A percentile compares a stretch with the other conserved stretches of the same genome.
phyloP scores from a whole-genome alignment of 495 filamentous ascomycete genomes.

The Elasticomyces elasticus region DNA sequence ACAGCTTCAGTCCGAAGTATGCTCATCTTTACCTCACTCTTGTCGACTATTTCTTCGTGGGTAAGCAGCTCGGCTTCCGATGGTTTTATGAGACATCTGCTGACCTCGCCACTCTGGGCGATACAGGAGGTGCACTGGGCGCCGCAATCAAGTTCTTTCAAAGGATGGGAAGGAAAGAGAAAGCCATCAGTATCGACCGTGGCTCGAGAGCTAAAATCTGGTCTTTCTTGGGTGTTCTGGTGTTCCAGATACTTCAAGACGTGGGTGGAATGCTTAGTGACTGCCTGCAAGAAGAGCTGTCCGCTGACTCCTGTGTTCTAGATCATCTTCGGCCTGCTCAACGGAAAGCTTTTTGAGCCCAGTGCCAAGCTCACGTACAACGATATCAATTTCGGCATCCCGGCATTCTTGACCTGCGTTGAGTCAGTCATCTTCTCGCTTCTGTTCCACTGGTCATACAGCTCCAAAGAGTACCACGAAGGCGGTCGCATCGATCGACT shows the following conservation, averaged over 20 bases:
- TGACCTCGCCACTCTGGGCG: no score
- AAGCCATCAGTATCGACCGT: slow-evolving; percentile 4
- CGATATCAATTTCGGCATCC: slow-evolving; percentile 20
- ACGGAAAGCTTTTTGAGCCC: slow-evolving; percentile 16
- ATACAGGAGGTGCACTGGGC: slow-evolving; percentile 6
- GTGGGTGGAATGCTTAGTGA: not conserved
- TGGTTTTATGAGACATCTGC: not conserved
- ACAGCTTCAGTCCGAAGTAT: slow-evolving; percentile 11
- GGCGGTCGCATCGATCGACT: slow-evolving; percentile 3
- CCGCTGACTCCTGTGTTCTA: not conserved
- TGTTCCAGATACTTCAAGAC: slow-evolving; percentile 15
- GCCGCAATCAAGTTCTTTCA: slow-evolving; percentile 12
- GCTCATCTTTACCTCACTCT: slow-evolving; percentile 15
- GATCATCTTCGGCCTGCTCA: slow-evolving; percentile 13
- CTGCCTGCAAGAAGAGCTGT: not conserved
- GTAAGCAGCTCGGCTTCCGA: not conserved
- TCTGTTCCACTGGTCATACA: slow-evolving; percentile 16
- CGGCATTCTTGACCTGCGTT: slow-evolving; percentile 14
- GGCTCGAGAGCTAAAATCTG: slow-evolving; percentile 6
- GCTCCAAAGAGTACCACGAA: slow-evolving; percentile 9
- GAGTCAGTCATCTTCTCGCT: slow-evolving; percentile 14
- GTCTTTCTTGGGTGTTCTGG: slow-evolving; percentile 10
- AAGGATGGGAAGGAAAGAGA: not conserved
- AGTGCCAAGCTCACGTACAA: slow-evolving; percentile 10
- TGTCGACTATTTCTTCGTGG: slow-evolving; percentile 11